Conservation (phyloP, 805 yeast species). For the Kluyveromyces nonfermentans region DNA sequence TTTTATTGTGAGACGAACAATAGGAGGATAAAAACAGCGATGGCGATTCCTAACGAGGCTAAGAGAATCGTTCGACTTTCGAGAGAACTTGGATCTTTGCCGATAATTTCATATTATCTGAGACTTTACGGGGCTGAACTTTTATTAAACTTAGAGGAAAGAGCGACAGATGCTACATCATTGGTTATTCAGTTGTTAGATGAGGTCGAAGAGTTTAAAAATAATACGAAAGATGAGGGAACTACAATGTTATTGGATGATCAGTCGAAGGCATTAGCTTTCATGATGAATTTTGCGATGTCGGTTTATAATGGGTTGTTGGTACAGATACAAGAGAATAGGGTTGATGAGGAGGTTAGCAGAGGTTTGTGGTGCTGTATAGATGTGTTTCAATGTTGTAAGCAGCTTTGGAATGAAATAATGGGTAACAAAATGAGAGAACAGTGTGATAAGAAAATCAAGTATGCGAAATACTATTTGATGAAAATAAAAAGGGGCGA, state of each 20-base stretch:
- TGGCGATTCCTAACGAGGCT: background rate
- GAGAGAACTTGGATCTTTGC: slow-evolving; percentile 17
- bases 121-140: slow-evolving; percentile 62
- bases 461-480: slow-evolving; percentile 23
- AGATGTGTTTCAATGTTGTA: slow-evolving; percentile 17
- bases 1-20: no score
- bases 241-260: slow-evolving; percentile 41
- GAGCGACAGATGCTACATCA: slow-evolving; percentile 44
- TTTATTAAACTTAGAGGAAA: slow-evolving; percentile 54
- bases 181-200: slow-evolving; percentile 59
- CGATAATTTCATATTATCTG: slow-evolving; percentile 25
- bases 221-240: slow-evolving; percentile 29
- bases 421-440: slow-evolving; percentile 5
- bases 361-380: slow-evolving; percentile 28
- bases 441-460: slow-evolving; percentile 16
- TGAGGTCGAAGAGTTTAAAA: slow-evolving; percentile 53
- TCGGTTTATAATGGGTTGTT: slow-evolving; percentile 43
- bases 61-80: slow-evolving; percentile 15
- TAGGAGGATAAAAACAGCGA: no score
- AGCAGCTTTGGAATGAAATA: slow-evolving; percentile 18
- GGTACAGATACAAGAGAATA: slow-evolving; percentile 38
- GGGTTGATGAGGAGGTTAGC: slow-evolving; percentile 29
- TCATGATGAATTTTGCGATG: slow-evolving; percentile 49
- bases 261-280: slow-evolving; percentile 46
- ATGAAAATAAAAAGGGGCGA: slow-evolving; percentile 21